A percentile compares a stretch with the other conserved stretches of the same genome.
Conservation (phyloP, 2,329 filamentous ascomycete species). For the Fusarium drepaniforme region DNA sequence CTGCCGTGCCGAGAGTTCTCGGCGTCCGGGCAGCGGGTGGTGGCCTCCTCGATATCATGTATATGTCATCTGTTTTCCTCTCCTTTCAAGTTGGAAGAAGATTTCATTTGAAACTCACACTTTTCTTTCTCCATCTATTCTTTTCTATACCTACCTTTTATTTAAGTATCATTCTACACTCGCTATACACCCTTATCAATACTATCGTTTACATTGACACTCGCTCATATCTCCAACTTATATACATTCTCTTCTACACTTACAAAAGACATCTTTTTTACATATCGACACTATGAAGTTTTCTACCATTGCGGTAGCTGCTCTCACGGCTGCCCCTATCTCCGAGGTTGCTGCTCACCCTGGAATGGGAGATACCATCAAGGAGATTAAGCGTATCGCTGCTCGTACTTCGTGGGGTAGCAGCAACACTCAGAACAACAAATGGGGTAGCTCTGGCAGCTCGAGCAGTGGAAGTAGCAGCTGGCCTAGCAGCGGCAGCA, state of each 20-base stretch:
- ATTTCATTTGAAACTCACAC: conserved; percentile 6
- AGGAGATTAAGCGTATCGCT: conserved; percentile 35
- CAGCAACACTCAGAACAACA: conserved; percentile 2
- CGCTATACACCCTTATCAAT: conserved; percentile 1
- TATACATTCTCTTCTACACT: background rate
- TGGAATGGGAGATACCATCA: conserved; percentile 40
- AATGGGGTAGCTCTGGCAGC: background rate
- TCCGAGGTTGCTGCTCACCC: conserved; percentile 32
- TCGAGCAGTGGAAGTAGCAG: background rate
- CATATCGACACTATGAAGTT: conserved; percentile 43
- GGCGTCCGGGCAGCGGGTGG: conserved; percentile 4
- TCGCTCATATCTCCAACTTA: conserved; percentile 7
- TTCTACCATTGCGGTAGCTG: conserved; percentile 33
- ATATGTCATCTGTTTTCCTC: conserved; percentile 1
- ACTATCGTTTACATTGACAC: background rate
- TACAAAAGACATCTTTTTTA: background rate
- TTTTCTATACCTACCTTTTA: conserved; percentile 8
- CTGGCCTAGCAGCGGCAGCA: background rate
- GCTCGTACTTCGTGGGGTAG: conserved; percentile 27
- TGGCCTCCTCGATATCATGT: background rate
- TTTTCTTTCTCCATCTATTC: conserved; percentile 17
- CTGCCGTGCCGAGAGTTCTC: conserved; percentile 31
- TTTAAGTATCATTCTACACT: conserved; percentile 13
- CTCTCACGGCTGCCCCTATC: conserved; percentile 36
- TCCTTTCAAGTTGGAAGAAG: background rate